These are phyloP conservation scores for Cnidoscolus chayamansa DNA, from an alignment of 441 rosid genomes.

Conservation along the genomic window DNA sequence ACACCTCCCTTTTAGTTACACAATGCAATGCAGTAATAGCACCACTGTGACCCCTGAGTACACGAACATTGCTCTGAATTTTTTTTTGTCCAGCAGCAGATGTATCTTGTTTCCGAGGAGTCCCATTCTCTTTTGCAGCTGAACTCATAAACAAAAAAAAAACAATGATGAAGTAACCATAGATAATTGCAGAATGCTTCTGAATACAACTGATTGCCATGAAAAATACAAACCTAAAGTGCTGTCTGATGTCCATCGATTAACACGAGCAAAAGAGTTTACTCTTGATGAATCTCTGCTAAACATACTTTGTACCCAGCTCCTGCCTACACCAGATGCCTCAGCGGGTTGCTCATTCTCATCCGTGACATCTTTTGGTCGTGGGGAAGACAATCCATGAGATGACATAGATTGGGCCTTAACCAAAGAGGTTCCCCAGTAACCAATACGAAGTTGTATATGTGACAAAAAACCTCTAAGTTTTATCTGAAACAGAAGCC, in stretches of 20 bases:
- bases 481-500: constrained; percentile 61
- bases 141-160: constrained; percentile 11
- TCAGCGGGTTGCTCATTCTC: constrained; percentile 90
- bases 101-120: constrained; percentile 60
- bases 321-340: constrained; percentile 92
- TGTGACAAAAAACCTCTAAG: constrained; percentile 93
- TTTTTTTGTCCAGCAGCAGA: constrained; percentile 83
- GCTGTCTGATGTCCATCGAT: constrained; percentile 77
- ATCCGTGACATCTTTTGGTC: constrained; percentile 62
- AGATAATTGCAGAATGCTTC: constrained; percentile 3
- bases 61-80: constrained; percentile 84
- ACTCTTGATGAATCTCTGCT: constrained; percentile 86
- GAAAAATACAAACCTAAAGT: constrained; percentile 47
- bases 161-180: constrained; percentile 4
- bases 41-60: constrained; percentile 87
- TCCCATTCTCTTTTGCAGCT: constrained; percentile 24
- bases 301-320: constrained; percentile 99
- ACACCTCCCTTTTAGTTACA: constrained; percentile 96
- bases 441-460: constrained; percentile 80
- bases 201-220: constrained; percentile 9
- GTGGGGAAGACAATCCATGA: constrained; percentile 82
- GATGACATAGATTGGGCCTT: constrained; percentile 59
- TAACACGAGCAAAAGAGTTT: constrained; percentile 74
- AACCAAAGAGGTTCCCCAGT: constrained; percentile 85
- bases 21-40: constrained; percentile 94